Conservation (phyloP, 2,329 filamentous ascomycete species). For the Cordyceps farinosa region DNA sequence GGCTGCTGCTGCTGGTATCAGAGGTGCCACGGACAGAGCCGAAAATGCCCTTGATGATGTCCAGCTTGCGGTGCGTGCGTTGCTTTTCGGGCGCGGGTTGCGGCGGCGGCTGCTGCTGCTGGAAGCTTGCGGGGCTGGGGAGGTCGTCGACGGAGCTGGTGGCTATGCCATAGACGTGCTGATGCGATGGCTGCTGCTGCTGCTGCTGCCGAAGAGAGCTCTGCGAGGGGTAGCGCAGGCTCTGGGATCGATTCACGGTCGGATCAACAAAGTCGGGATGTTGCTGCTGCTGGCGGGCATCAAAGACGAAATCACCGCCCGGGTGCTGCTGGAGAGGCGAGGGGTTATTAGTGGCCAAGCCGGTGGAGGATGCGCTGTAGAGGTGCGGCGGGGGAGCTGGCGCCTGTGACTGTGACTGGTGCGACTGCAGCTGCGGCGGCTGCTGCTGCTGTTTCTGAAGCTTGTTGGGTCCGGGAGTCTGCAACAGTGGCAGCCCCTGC, state of each 20-base stretch:
- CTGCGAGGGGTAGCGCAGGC: slow-evolving; percentile 44
- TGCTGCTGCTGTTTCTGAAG: slow-evolving; percentile 25
- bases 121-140: slow-evolving; percentile 21
- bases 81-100: slow-evolving; percentile 34
- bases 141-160: slow-evolving; percentile 27
- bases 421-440: slow-evolving; percentile 12
- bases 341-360: slow-evolving; percentile 24
- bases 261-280: slow-evolving; percentile 44
- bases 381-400: slow-evolving; percentile 30
- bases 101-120: slow-evolving; percentile 27
- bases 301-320: slow-evolving; percentile 28
- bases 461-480: slow-evolving; percentile 20
- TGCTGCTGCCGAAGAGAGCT: slow-evolving; percentile 29
- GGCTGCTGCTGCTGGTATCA: slow-evolving; percentile 28
- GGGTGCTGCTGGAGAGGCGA: slow-evolving; percentile 23
- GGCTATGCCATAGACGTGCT: slow-evolving; percentile 31
- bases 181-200: slow-evolving; percentile 29
- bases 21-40: slow-evolving; percentile 35
- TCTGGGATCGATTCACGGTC: slow-evolving; percentile 47
- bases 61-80: slow-evolving; percentile 49
- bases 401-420: slow-evolving; percentile 24
- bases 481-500: slow-evolving; percentile 22
- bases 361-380: slow-evolving; percentile 29
- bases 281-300: slow-evolving; percentile 33
- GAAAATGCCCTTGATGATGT: slow-evolving; percentile 49